phyloP scores from a whole-genome alignment of 1,284 basidiomycete genomes.

The Neotropicomus parvogracilis region DNA sequence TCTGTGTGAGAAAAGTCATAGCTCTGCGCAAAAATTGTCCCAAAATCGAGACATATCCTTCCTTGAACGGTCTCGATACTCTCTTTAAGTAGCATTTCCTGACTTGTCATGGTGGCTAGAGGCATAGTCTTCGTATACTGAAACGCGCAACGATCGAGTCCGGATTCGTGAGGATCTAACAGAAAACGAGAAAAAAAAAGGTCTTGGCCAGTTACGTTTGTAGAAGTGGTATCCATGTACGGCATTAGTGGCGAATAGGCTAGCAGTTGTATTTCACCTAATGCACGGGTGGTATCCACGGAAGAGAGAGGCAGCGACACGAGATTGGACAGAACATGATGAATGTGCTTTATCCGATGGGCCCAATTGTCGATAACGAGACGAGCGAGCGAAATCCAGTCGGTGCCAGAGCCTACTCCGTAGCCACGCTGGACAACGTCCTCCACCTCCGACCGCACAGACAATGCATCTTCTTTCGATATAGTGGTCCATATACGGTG shows the following conservation, averaged over 20 bases:
- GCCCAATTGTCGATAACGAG: constrained; percentile 6
- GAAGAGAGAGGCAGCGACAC: not conserved
- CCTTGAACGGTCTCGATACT: constrained; percentile 4
- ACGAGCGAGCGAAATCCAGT: constrained; percentile 7
- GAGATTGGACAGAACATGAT: not conserved
- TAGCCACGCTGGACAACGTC: constrained; percentile 5
- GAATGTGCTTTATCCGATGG: constrained; percentile 2
- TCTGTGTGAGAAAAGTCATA: not conserved
- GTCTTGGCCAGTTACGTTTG: not conserved
- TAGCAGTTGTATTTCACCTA: constrained; percentile 5
- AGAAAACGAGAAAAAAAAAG: constrained; percentile 1
- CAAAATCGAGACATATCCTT: constrained; percentile 5
- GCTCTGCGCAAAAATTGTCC: constrained; percentile 7
- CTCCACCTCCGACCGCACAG: constrained; percentile 1
- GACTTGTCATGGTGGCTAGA: constrained; percentile 1
- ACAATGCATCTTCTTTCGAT: constrained; percentile 6
- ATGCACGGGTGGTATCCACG: not conserved
- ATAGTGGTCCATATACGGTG: constrained; percentile 7
- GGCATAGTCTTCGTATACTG: constrained; percentile 1
- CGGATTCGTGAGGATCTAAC: not conserved
- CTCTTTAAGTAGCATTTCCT: constrained; percentile 2
- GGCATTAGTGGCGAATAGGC: constrained; percentile 7
- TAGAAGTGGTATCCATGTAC: constrained; percentile 5
- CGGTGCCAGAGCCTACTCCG: constrained; percentile 1
- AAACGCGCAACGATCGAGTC: constrained; percentile 2